Evolutionary conservation across 164 flowering plant species (phyloP), one percentile per base, ranked within the genome.

Genomic region (Aristolochia contorta): DNA sequence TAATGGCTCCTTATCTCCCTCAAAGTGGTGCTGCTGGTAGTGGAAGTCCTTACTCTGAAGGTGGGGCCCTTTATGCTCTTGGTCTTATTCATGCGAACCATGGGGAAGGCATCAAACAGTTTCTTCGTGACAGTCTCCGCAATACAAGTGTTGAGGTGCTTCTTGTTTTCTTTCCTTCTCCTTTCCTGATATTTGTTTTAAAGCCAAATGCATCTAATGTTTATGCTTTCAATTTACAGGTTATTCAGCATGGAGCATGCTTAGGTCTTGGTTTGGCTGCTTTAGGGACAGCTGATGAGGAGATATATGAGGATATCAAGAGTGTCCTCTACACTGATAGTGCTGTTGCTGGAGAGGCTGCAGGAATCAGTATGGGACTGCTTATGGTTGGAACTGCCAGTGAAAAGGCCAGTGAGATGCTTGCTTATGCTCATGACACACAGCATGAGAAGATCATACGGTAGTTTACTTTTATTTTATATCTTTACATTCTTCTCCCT

Each of bases 271-370:
- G 97, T 52, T 78, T 87, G 76, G 91, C 96, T 25, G 86, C 95
- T 47, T 65, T 90, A 24, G 97, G 97, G 59, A 90, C 97, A 59
- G 95, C 95, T 60, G 97, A 90, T 73, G 87, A 87, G 65, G 97
- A 90, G 2, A 78, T 83, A n/a, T 90, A 79, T 75, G 97, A 90
- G 65, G 95, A 87, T 27, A 71, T 87, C 18, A 90, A 90, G 66
- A 85, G 65, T 71, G 93, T 80, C 32, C 86, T 87, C 55, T 87
- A 87, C 46, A 80, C 87, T 23, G 97, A 90, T 72, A 87, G 93
- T 79, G 97, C 96, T 71, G 93, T 90, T 71, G 93, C 97, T 62
- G 97, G 97, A 57, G 96, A 87, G 77, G 97, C 97, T 72, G 97
- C 97, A 69, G 96, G 97, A 20, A 85, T 90, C 48, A 73, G 86